Percentiles rank a stretch among this genome's conserved stretches.
phyloP scores from a whole-genome alignment of 257 asterid genomes.

The Anisodus tanguticus region DNA sequence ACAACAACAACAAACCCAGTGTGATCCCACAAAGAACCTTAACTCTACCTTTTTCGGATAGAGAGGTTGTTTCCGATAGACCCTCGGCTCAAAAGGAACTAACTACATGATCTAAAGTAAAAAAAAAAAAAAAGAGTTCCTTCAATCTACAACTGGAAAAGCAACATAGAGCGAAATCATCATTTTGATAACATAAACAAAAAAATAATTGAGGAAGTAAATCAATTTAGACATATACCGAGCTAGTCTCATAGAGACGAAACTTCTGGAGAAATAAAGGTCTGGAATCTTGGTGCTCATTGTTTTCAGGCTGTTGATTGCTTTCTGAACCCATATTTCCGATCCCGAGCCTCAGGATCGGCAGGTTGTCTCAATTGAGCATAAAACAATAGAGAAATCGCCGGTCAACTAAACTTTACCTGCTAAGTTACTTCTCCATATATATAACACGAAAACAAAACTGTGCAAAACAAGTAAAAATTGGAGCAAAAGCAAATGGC shows the following conservation, averaged over 20 bases:
- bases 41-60: too few species aligned
- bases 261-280: slow-evolving; percentile 61
- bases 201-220: slow-evolving; percentile 5
- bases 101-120: neutral
- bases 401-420: neutral
- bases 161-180: neutral
- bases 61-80: too few species aligned
- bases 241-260: slow-evolving; percentile 81
- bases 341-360: slow-evolving; percentile 58
- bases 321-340: slow-evolving; percentile 46
- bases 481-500: neutral
- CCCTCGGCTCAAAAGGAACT: neutral
- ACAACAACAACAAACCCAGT: too few species aligned
- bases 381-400: neutral
- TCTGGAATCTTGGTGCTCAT: slow-evolving; percentile 35
- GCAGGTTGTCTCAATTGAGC: neutral
- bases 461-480: neutral
- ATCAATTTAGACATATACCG: slow-evolving; percentile 55
- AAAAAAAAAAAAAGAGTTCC: neutral
- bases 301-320: slow-evolving; percentile 17
- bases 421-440: neutral
- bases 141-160: neutral
- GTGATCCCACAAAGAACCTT: too few species aligned
- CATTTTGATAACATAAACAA: neutral
- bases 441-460: neutral